phyloP scores from a whole-genome alignment of 2,329 filamentous ascomycete genomes.

The Stemphylium vesicarium region DNA sequence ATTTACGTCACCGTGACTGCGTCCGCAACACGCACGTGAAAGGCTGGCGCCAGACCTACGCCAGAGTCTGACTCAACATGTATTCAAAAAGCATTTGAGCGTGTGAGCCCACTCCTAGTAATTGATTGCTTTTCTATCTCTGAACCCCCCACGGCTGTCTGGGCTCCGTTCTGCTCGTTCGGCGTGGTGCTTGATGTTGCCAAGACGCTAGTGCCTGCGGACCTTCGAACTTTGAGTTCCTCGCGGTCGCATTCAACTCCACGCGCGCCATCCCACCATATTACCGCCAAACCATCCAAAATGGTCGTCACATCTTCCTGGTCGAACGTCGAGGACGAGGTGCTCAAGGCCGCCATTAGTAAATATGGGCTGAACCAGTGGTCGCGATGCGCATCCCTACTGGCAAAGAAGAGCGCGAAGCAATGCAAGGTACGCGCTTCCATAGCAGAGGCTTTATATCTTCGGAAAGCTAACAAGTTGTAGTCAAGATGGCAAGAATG shows the following conservation, averaged over 20 bases:
- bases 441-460: not conserved
- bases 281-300: conserved; percentile 62
- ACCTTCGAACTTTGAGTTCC: conserved; percentile 24
- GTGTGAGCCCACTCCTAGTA: not conserved
- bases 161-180: not conserved
- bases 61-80: not conserved
- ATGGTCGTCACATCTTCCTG: conserved; percentile 19
- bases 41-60: not conserved
- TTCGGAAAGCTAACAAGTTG: not conserved
- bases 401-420: conserved; percentile 96
- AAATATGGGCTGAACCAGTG: conserved; percentile 70
- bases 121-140: not conserved
- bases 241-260: conserved; percentile 28
- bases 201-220: conserved; percentile 29
- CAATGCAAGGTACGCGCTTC: conserved; percentile 74
- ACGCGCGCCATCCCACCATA: conserved; percentile 4
- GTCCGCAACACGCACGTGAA: conserved; percentile 5
- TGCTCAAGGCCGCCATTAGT: conserved; percentile 76
- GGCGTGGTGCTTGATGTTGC: conserved; percentile 13
- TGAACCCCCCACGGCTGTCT: not conserved
- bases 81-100: too few relatives aligned
- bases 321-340: conserved; percentile 84
- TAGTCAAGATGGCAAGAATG: conserved; percentile 93
- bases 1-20: conserved; percentile 35
- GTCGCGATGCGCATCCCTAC: conserved; percentile 95